Conservation (phyloP, 257 asterid genomes). For the Coffea canephora region DNA sequence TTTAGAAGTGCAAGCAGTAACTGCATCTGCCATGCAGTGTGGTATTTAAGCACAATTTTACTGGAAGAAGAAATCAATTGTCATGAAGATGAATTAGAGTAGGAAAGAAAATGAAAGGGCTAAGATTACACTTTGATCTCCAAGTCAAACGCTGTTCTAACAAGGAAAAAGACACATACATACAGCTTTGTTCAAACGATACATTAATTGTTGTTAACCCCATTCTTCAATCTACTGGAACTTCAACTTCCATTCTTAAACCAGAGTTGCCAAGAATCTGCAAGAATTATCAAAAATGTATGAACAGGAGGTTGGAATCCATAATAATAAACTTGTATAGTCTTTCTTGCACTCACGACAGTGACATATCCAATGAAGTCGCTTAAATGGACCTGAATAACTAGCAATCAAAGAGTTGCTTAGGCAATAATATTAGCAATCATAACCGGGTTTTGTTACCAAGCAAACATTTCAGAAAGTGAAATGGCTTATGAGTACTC, state of each 20-base stretch:
- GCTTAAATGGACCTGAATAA: background rate
- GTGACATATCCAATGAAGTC: background rate
- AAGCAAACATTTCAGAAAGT: background rate
- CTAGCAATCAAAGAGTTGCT: too few relatives aligned
- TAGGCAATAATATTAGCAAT: background rate
- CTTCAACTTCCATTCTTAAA: constrained; percentile 72
- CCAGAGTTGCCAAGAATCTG: constrained; percentile 67
- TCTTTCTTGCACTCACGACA: background rate
- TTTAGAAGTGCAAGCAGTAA: background rate
- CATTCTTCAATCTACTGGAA: constrained; percentile 61
- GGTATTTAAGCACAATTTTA: background rate
- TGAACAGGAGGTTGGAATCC: background rate
- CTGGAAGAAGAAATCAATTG: background rate
- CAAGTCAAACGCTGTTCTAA: constrained; percentile 3
- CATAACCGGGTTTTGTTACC: background rate
- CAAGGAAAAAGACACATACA: background rate
- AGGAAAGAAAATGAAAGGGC: too few relatives aligned
- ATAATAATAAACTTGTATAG: background rate
- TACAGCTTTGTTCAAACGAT: background rate
- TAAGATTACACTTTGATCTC: background rate
- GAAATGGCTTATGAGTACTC: background rate
- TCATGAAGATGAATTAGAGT: background rate
- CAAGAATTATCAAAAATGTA: constrained; percentile 8
- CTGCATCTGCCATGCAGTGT: background rate
- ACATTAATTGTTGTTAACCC: background rate